These are phyloP conservation scores for Populus hybrid DNA, from an alignment of 441 rosid genomes.

Conservation along the genomic window DNA sequence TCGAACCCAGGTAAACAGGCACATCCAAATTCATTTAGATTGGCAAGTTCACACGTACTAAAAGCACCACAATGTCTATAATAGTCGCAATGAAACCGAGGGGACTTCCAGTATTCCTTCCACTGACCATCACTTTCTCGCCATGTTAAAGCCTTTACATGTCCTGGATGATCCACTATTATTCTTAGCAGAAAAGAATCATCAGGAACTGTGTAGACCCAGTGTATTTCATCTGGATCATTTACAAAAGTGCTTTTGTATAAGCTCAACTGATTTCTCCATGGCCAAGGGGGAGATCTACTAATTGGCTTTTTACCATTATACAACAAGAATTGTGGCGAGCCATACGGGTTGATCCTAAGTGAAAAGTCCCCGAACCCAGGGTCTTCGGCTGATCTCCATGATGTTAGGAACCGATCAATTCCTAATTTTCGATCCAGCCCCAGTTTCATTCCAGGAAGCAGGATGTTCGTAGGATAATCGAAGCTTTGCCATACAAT, in stretches of 20 bases:
- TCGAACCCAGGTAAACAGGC: too few species aligned
- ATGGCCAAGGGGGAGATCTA: conserved; percentile 21
- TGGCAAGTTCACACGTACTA: too few species aligned
- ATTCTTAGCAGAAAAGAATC: conserved; percentile 9
- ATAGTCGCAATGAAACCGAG: too few species aligned
- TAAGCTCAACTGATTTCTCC: background rate
- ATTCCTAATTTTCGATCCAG: conserved; percentile 7
- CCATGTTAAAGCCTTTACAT: conserved; percentile 12
- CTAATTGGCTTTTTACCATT: conserved; percentile 11
- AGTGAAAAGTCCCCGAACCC: conserved; percentile 6
- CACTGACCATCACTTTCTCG: background rate
- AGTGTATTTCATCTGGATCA: conserved; percentile 19
- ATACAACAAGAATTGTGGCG: conserved; percentile 27
- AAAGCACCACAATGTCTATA: too few species aligned
- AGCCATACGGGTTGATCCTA: background rate
- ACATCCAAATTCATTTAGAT: too few species aligned
- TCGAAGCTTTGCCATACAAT: conserved; percentile 30
- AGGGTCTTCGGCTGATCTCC: conserved; percentile 24
- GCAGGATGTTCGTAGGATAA: conserved; percentile 7
- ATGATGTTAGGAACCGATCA: conserved; percentile 19
- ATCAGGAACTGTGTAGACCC: background rate
- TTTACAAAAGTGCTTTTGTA: conserved; percentile 6
- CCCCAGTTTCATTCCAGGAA: conserved; percentile 19
- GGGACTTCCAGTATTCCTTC: too few species aligned
- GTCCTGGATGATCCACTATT: conserved; percentile 12